A percentile compares a stretch with the other conserved stretches of the same genome.
phyloP scores from a whole-genome alignment of 176 grass and related monocot species.

The Aegilops longissima region DNA sequence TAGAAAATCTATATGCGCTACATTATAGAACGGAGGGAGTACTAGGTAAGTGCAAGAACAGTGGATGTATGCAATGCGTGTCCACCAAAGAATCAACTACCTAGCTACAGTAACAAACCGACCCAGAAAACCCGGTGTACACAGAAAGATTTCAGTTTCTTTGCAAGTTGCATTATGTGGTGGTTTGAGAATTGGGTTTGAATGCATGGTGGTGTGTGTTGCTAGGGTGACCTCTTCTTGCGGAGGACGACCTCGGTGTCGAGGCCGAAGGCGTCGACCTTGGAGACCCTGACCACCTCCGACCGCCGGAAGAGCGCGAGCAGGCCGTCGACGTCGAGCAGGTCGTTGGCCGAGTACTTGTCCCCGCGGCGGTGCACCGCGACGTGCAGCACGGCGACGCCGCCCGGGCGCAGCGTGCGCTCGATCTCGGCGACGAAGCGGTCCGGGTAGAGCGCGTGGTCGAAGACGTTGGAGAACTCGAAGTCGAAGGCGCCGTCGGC shows the following conservation, averaged over 20 bases:
- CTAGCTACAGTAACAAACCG: not conserved
- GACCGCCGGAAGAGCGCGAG: conserved; percentile 50
- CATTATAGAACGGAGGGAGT: too few relatives aligned
- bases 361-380: conserved; percentile 76
- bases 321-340: conserved; percentile 57
- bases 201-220: not conserved
- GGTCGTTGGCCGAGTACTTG: conserved; percentile 91
- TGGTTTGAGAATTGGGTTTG: not conserved
- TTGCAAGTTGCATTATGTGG: not conserved
- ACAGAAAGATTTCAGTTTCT: not conserved
- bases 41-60: not conserved
- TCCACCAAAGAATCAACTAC: not conserved
- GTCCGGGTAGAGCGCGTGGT: conserved; percentile 86
- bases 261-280: conserved; percentile 85
- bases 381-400: conserved; percentile 72
- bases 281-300: conserved; percentile 54
- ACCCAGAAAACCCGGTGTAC: not conserved
- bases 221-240: conserved; percentile 43
- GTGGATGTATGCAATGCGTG: not conserved
- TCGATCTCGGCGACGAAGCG: conserved; percentile 75
- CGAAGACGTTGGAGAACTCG: conserved; percentile 98
- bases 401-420: conserved; percentile 70
- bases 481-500: conserved; percentile 64
- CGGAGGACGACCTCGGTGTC: conserved; percentile 90
- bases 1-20: too few relatives aligned